Conservation (phyloP, 495 filamentous ascomycete genomes). For the Jackrogersella minutella region DNA sequence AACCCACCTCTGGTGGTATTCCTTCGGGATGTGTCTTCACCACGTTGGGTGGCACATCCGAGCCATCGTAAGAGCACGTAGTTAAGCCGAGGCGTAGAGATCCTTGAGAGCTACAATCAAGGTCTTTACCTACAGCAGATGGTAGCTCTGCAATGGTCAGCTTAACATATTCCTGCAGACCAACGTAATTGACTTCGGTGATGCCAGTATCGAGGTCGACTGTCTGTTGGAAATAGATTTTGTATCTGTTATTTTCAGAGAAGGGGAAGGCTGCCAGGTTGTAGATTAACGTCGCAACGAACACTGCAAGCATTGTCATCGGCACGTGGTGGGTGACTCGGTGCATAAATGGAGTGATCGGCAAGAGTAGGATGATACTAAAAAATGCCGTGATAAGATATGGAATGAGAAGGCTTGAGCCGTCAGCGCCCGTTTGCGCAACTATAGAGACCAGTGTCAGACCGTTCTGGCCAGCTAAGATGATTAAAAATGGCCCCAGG, state of each 20-base stretch:
- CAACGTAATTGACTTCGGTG: constrained; percentile 73
- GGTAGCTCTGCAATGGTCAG: constrained; percentile 73
- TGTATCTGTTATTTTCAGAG: constrained; percentile 77
- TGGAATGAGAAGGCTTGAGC: constrained; percentile 68
- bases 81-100: constrained; percentile 54
- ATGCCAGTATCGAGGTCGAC: constrained; percentile 77
- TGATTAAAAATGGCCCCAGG: constrained; percentile 76
- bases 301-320: constrained; percentile 74
- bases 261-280: constrained; percentile 92
- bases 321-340: constrained; percentile 86
- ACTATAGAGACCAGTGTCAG: constrained; percentile 76
- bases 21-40: constrained; percentile 51
- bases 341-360: constrained; percentile 84
- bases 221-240: constrained; percentile 85
- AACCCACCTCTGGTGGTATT: constrained; percentile 56
- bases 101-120: constrained; percentile 59
- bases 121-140: constrained; percentile 67
- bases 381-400: constrained; percentile 75
- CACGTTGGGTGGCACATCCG: constrained; percentile 64
- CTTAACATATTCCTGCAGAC: constrained; percentile 74
- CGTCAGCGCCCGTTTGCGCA: constrained; percentile 83
- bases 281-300: constrained; percentile 81
- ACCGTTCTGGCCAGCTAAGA: constrained; percentile 75
- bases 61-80: constrained; percentile 75
- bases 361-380: constrained; percentile 76